Evolutionary conservation across 2,329 filamentous ascomycete genomes (phyloP).

Genomic region (Neonectria punicea): DNA sequence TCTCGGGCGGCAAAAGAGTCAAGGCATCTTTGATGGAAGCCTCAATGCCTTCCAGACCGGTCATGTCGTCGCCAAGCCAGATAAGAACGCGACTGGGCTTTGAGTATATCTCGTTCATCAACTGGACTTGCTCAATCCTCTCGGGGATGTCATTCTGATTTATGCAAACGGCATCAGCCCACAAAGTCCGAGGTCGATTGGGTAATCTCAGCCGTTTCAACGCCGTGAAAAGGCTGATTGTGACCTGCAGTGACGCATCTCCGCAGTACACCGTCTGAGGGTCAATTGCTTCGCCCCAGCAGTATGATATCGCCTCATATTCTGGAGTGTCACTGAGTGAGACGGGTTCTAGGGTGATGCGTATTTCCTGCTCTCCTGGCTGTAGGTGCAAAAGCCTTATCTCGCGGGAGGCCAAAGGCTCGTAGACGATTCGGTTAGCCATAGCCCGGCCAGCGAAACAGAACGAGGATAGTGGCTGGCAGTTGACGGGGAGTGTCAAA

Average conservation of each 20-base stretch:
- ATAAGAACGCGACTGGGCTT: conserved; percentile 10
- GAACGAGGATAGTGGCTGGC: not conserved
- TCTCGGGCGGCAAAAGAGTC: not conserved
- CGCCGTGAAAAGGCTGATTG: conserved; percentile 13
- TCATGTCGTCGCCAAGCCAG: conserved; percentile 20
- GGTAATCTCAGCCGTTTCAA: conserved; percentile 6
- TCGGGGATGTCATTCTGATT: conserved; percentile 19
- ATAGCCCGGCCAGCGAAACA: not conserved
- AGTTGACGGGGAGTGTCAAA: too few species aligned
- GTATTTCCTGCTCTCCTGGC: not conserved
- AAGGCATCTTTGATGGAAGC: not conserved
- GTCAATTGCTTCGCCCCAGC: conserved; percentile 14
- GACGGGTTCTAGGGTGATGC: not conserved
- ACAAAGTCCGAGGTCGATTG: conserved; percentile 3
- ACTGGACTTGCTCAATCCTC: conserved; percentile 11
- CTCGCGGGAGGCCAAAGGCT: not conserved
- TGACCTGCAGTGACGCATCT: not conserved
- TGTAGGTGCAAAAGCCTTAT: not conserved
- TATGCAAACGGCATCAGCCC: conserved; percentile 25
- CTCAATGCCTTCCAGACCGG: not conserved
- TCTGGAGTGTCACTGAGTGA: not conserved
- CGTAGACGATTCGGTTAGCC: not conserved
- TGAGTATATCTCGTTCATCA: conserved; percentile 24
- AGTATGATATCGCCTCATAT: conserved; percentile 23
- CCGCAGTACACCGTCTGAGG: conserved; percentile 4